A percentile compares a stretch with the other conserved stretches of the same genome.
Conservation (phyloP, 208 protist species). For the Trypanosoma vivax region DNA sequence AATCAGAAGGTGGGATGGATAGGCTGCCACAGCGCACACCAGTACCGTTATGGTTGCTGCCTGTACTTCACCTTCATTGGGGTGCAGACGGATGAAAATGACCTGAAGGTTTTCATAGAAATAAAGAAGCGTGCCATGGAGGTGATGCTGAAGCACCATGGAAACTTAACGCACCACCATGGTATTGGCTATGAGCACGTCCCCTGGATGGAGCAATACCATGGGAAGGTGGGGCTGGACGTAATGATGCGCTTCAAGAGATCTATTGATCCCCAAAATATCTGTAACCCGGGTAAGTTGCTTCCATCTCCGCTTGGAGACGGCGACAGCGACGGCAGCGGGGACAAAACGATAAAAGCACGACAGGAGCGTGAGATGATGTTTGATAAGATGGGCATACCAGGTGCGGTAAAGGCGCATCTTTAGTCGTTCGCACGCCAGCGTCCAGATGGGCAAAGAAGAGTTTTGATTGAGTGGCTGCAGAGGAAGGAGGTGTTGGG, state of each 20-base stretch:
- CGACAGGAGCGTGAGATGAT: conserved; percentile 69
- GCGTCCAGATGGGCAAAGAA: not conserved
- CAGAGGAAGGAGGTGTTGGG: too few relatives aligned
- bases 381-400: conserved; percentile 90
- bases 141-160: conserved; percentile 76
- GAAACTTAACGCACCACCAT: conserved; percentile 89
- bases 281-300: conserved; percentile 90
- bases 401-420: conserved; percentile 37
- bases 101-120: conserved; percentile 84
- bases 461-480: too few relatives aligned
- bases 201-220: conserved; percentile 86
- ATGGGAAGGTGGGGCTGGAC: conserved; percentile 56
- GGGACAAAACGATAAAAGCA: conserved; percentile 19
- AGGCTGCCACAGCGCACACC: conserved; percentile 89
- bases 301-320: conserved; percentile 46
- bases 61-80: conserved; percentile 91
- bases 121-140: conserved; percentile 86
- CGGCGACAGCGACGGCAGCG: conserved; percentile 45
- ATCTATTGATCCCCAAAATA: conserved; percentile 80
- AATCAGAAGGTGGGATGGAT: conserved; percentile 81
- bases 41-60: conserved; percentile 89
- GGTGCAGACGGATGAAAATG: conserved; percentile 74
- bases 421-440: conserved; percentile 2
- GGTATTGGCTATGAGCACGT: conserved; percentile 92
- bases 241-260: conserved; percentile 78